Evolutionary conservation across 1,284 basidiomycete species (phyloP).

Genomic region (Trichosporon ovoides): DNA sequence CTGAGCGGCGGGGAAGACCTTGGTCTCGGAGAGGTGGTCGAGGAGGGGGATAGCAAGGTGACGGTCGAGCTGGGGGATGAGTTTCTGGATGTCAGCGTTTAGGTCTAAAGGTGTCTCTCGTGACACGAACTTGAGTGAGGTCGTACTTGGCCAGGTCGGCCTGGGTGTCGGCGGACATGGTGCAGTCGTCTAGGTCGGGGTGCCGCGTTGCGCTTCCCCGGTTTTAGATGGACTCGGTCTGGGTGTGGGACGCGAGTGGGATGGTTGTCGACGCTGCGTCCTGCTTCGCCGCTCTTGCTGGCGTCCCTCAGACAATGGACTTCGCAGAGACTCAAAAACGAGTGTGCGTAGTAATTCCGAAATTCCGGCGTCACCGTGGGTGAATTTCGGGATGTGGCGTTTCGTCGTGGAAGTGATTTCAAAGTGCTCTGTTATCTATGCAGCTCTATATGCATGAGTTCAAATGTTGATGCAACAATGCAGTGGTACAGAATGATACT

Average conservation of each 20-base stretch:
- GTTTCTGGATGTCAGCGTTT: slow-evolving; percentile 56
- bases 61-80: slow-evolving; percentile 88
- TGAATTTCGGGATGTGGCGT: too few species aligned
- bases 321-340: slow-evolving; percentile 9
- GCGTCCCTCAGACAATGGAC: neutral
- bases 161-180: slow-evolving; percentile 4
- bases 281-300: slow-evolving; percentile 5
- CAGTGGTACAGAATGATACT: neutral
- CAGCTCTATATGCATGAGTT: slow-evolving; percentile 4
- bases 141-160: slow-evolving; percentile 73
- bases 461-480: slow-evolving; percentile 1
- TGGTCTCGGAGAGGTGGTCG: slow-evolving; percentile 65
- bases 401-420: too few species aligned
- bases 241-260: slow-evolving; percentile 14
- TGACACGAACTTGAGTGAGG: slow-evolving; percentile 56
- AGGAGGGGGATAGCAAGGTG: slow-evolving; percentile 91
- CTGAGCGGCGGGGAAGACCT: slow-evolving; percentile 42
- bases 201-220: slow-evolving; percentile 7
- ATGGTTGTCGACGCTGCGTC: slow-evolving; percentile 5
- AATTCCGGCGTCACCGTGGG: too few species aligned
- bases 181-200: slow-evolving; percentile 5
- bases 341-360: slow-evolving; percentile 7
- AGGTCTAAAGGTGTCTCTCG: neutral
- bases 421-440: too few species aligned
- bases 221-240: slow-evolving; percentile 11